A percentile compares a stretch with the other conserved stretches of the same genome.
phyloP scores from a whole-genome alignment of 257 asterid species.

The Salvia splendens region DNA sequence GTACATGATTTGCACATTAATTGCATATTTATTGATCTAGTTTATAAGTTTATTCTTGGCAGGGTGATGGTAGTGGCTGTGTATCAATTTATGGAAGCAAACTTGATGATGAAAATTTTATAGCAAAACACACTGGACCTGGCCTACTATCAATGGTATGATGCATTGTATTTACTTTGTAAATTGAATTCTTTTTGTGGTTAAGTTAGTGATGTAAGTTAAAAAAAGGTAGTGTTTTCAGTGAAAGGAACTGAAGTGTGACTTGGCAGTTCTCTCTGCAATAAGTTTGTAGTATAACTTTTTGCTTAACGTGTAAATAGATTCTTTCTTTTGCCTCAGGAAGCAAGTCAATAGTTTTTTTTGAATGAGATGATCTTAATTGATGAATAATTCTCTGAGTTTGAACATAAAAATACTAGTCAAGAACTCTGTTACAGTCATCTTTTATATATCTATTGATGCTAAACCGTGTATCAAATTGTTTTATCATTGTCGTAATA shows the following conservation, averaged over 20 bases:
- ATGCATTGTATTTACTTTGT: slow-evolving; percentile 6
- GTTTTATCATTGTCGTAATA: neutral
- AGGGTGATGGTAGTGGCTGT: slow-evolving; percentile 99
- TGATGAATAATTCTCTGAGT: neutral
- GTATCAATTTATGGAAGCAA: slow-evolving; percentile 88
- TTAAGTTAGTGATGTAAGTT: slow-evolving; percentile 15
- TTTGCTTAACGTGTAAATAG: slow-evolving; percentile 15
- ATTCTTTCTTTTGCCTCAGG: slow-evolving; percentile 13
- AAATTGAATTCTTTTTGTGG: slow-evolving; percentile 6
- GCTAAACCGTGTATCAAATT: neutral
- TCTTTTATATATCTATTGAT: too few species aligned
- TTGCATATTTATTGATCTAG: slow-evolving; percentile 14
- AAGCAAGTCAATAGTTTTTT: neutral
- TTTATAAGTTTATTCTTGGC: slow-evolving; percentile 36
- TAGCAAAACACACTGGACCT: slow-evolving; percentile 96
- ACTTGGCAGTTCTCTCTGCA: neutral
- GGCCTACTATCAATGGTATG: slow-evolving; percentile 92
- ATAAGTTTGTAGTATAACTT: slow-evolving; percentile 14
- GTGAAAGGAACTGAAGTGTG: slow-evolving; percentile 1
- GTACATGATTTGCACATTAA: neutral
- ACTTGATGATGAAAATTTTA: slow-evolving; percentile 92
- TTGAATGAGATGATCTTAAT: neutral
- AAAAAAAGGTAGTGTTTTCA: neutral
- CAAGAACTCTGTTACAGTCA: slow-evolving; percentile 16
- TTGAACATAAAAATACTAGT: too few species aligned